phyloP scores from a whole-genome alignment of 176 grass and related monocot genomes.

The barley (Hordeum vulgare) region MorexV3_pseudomolecules_assembly NC_058524.1:601777296-601777795 shows the following conservation, averaged over 20 bases:
- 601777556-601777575: background rate
- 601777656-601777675: conserved; percentile 44
- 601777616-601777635: conserved; percentile 16
- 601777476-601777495: conserved; percentile 28
- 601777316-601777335: conserved; percentile 88
- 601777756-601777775: background rate
- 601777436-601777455: background rate
- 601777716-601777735: conserved; percentile 10
- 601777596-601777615: background rate
- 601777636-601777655: conserved; percentile 3
- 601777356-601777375: conserved; percentile 53
- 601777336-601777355: conserved; percentile 88
- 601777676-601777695: conserved; percentile 5
- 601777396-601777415: conserved; percentile 77
- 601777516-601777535: conserved; percentile 32
- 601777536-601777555: conserved; percentile 43
- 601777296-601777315: background rate
- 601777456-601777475: conserved; percentile 10
- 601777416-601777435: conserved; percentile 76
- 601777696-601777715: conserved; percentile 38
- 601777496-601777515: conserved; percentile 16
- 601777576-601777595: background rate
- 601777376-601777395: conserved; percentile 84
- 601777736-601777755: conserved; percentile 8
- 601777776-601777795: background rate